Evolutionary conservation across 768 basidiomycete species (phyloP).

Genomic region (Dentipellis sp.): DNA sequence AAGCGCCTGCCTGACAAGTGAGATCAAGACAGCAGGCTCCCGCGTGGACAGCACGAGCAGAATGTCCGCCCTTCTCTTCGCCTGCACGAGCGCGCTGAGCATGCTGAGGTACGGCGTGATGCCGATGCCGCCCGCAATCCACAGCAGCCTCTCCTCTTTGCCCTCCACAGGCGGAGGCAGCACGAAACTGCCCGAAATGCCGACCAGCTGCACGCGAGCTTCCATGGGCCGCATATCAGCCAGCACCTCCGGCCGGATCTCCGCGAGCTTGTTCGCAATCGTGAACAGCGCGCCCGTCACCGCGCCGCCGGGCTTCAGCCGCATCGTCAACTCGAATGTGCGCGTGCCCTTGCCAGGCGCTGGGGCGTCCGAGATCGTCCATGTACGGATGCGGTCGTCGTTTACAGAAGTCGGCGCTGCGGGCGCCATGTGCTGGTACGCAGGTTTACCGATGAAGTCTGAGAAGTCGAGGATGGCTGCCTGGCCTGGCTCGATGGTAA

Average conservation of each 20-base stretch:
- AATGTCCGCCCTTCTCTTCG: slow-evolving; percentile 26
- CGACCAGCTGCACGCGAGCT: slow-evolving; percentile 37
- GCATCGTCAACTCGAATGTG: slow-evolving; percentile 42
- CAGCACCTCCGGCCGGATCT: slow-evolving; percentile 32
- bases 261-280: slow-evolving; percentile 33
- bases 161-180: slow-evolving; percentile 18
- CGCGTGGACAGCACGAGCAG: slow-evolving; percentile 40
- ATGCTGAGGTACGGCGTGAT: slow-evolving; percentile 56
- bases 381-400: slow-evolving; percentile 57
- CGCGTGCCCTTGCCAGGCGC: slow-evolving; percentile 10
- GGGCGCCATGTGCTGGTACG: slow-evolving; percentile 45
- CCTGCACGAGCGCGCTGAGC: slow-evolving; percentile 22
- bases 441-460: slow-evolving; percentile 34
- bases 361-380: slow-evolving; percentile 43
- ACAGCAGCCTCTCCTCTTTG: slow-evolving; percentile 25
- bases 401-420: slow-evolving; percentile 35
- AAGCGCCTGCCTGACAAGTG: slow-evolving; percentile 29
- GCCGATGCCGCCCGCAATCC: slow-evolving; percentile 61
- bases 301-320: slow-evolving; percentile 40
- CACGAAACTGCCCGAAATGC: slow-evolving; percentile 44
- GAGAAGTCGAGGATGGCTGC: slow-evolving; percentile 47
- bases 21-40: slow-evolving; percentile 42
- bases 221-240: slow-evolving; percentile 28
- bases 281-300: slow-evolving; percentile 49
- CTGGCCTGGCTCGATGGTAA: slow-evolving; percentile 34